Evolutionary conservation across 2,329 filamentous ascomycete species (phyloP).

Genomic region (Fusarium camptoceras): DNA sequence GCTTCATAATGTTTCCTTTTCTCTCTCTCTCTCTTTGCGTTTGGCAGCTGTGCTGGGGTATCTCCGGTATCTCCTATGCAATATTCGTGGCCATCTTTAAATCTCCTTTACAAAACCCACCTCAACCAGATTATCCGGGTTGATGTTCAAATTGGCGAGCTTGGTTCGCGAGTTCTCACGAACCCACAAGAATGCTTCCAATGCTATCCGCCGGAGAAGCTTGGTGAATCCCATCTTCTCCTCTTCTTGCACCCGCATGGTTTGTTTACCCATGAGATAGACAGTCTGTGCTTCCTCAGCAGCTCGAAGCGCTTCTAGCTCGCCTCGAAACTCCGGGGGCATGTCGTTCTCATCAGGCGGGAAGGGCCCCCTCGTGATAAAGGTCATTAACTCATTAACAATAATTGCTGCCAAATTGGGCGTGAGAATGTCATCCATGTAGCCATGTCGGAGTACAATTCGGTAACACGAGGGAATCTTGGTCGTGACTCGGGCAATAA

Average conservation of each 20-base stretch:
- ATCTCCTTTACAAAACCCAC: slow-evolving; percentile 78
- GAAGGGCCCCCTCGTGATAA: slow-evolving; percentile 55
- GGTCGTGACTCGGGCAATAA: slow-evolving; percentile 55
- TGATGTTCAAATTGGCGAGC: slow-evolving; percentile 67
- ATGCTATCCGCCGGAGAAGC: slow-evolving; percentile 57
- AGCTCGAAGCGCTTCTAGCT: slow-evolving; percentile 58
- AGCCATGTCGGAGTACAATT: slow-evolving; percentile 77
- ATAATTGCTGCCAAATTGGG: slow-evolving; percentile 68
- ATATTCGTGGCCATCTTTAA: slow-evolving; percentile 45
- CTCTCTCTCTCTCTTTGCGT: not conserved
- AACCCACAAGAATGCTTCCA: slow-evolving; percentile 72
- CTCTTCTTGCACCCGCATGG: slow-evolving; percentile 61
- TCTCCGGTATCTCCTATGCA: slow-evolving; percentile 25
- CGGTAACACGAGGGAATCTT: slow-evolving; percentile 73
- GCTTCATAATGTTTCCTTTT: not conserved
- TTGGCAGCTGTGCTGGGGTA: not conserved
- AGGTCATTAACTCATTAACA: slow-evolving; percentile 70
- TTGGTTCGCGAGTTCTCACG: slow-evolving; percentile 74
- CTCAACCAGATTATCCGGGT: slow-evolving; percentile 70
- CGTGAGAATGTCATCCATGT: slow-evolving; percentile 77
- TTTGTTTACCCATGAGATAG: slow-evolving; percentile 72
- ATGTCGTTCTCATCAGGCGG: slow-evolving; percentile 43
- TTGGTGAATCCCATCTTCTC: slow-evolving; percentile 49
- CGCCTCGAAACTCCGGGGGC: slow-evolving; percentile 47
- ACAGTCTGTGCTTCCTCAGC: slow-evolving; percentile 63